phyloP scores from a whole-genome alignment of 306 rosid genomes.

The Amphicarpaea edgeworthii region DNA sequence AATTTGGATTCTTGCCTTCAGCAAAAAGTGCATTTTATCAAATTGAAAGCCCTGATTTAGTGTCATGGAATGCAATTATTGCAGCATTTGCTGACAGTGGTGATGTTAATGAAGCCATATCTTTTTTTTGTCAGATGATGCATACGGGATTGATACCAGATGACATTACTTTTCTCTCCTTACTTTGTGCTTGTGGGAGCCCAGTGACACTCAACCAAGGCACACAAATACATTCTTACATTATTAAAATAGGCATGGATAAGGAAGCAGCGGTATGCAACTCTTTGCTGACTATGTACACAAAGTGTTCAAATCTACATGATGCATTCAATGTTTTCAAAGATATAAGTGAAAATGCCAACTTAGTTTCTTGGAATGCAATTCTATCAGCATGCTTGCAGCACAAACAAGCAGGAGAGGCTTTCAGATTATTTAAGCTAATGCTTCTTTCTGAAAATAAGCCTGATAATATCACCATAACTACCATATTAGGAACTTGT shows the following conservation, averaged over 20 bases:
- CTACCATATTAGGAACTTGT: conserved; percentile 67
- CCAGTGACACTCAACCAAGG: conserved; percentile 66
- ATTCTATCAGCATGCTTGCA: conserved; percentile 70
- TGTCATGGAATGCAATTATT: conserved; percentile 82
- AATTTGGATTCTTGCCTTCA: conserved; percentile 58
- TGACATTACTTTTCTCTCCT: conserved; percentile 64
- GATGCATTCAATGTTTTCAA: conserved; percentile 66
- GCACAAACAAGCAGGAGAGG: conserved; percentile 66
- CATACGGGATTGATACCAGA: conserved; percentile 58
- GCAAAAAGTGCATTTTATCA: conserved; percentile 63
- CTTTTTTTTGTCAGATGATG: conserved; percentile 65
- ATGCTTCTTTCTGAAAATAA: conserved; percentile 63
- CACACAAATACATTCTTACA: conserved; percentile 71
- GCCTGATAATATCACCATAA: conserved; percentile 68
- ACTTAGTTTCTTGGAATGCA: conserved; percentile 81
- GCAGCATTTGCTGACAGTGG: conserved; percentile 62
- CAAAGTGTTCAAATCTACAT: conserved; percentile 67
- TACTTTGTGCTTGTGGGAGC: conserved; percentile 66
- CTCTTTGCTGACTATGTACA: conserved; percentile 71
- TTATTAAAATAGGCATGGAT: conserved; percentile 59
- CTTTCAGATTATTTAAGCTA: conserved; percentile 58
- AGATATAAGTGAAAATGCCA: conserved; percentile 51
- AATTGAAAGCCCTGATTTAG: conserved; percentile 72
- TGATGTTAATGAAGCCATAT: conserved; percentile 60
- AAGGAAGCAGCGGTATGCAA: conserved; percentile 58